Conservation (phyloP, 192 early-diverging fungal genomes). For the Fimicolochytrium jonesii region DNA sequence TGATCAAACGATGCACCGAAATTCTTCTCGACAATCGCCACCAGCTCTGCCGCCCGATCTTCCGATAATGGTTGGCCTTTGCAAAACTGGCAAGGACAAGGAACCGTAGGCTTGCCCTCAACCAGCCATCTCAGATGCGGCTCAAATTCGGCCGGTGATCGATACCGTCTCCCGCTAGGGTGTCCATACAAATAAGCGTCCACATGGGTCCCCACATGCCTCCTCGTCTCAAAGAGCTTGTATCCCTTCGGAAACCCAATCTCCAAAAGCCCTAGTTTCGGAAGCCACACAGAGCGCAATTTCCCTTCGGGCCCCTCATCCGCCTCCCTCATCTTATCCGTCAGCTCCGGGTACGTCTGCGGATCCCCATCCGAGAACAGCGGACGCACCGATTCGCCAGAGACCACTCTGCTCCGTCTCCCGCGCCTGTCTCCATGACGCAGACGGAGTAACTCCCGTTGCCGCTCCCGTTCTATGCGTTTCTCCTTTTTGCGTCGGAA, state of each 20-base stretch:
- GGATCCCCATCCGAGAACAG: background rate
- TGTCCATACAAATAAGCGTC: slow-evolving; percentile 7
- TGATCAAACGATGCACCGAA: no score
- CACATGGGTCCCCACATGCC: background rate
- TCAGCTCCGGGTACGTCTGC: background rate
- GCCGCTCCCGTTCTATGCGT: background rate
- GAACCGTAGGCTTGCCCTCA: background rate
- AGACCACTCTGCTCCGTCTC: no score
- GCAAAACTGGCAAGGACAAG: background rate
- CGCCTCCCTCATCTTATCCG: background rate
- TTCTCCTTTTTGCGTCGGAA: background rate
- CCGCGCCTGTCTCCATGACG: no score
- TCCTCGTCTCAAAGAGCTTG: background rate
- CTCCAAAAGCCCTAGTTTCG: background rate
- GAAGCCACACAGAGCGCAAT: background rate
- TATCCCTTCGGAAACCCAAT: background rate
- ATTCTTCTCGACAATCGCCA: background rate
- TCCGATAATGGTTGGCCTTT: background rate
- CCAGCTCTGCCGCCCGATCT: background rate
- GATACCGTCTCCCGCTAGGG: background rate
- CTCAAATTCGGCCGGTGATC: background rate
- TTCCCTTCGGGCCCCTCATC: background rate
- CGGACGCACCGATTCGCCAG: background rate
- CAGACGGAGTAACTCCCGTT: no score
- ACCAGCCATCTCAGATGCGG: slow-evolving; percentile 6